These are phyloP conservation scores for Gossypium herbaceum DNA, from an alignment of 345 rosid species.

Conservation along the genomic window DNA sequence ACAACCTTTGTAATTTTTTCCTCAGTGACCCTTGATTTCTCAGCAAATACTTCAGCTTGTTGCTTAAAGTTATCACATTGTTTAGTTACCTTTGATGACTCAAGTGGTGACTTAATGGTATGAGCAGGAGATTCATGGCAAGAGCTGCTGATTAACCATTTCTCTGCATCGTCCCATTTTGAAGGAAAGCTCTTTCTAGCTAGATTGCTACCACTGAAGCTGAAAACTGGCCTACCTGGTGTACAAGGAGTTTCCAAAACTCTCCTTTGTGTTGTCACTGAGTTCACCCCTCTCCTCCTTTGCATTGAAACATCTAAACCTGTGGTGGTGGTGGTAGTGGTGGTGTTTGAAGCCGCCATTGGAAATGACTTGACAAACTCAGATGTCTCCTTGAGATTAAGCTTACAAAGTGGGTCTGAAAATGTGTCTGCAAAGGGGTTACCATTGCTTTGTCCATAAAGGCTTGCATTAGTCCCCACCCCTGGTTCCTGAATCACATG, in stretches of 20 bases:
- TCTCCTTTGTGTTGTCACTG: slow-evolving; percentile 37
- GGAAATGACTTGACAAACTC: slow-evolving; percentile 73
- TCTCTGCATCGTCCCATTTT: slow-evolving; percentile 94
- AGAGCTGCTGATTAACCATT: slow-evolving; percentile 66
- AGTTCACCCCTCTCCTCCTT: slow-evolving; percentile 53
- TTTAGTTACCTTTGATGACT: slow-evolving; percentile 32
- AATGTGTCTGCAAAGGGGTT: slow-evolving; percentile 55
- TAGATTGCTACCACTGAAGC: slow-evolving; percentile 50
- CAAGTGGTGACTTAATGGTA: slow-evolving; percentile 33
- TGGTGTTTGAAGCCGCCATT: slow-evolving; percentile 29
- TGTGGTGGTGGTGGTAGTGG: neutral
- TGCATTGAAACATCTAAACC: slow-evolving; percentile 41
- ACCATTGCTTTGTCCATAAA: slow-evolving; percentile 32
- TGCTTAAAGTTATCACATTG: slow-evolving; percentile 34
- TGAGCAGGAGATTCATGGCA: slow-evolving; percentile 71
- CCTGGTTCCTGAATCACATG: slow-evolving; percentile 31
- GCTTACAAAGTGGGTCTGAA: slow-evolving; percentile 64
- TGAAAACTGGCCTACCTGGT: slow-evolving; percentile 78
- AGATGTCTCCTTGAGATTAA: slow-evolving; percentile 64
- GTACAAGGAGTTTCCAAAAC: slow-evolving; percentile 60
- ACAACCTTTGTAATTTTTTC: slow-evolving; percentile 35
- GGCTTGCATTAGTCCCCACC: slow-evolving; percentile 29
- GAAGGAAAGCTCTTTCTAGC: slow-evolving; percentile 79
- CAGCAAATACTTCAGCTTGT: slow-evolving; percentile 48
- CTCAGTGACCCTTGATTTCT: slow-evolving; percentile 57